A percentile compares a stretch with the other conserved stretches of the same genome.
These are phyloP conservation scores for Pythium sp. DNA, from an alignment of 352 stramenopile genomes.

Conservation along the genomic window DNA sequence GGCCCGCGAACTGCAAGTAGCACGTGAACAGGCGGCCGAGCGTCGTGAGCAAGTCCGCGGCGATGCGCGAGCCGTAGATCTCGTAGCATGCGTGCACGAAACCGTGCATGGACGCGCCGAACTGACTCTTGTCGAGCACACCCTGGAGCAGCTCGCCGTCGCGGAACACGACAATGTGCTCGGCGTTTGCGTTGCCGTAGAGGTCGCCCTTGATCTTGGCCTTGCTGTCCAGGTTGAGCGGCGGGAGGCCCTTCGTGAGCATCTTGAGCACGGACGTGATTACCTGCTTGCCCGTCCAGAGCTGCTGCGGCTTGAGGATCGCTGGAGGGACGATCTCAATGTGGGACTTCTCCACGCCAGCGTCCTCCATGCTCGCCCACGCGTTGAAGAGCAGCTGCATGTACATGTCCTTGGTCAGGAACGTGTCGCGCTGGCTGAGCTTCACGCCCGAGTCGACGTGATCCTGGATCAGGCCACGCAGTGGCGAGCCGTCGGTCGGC, in stretches of 20 bases:
- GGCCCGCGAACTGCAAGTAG: conserved; percentile 97
- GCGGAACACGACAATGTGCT: conserved; percentile 96
- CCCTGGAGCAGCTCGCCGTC: conserved; percentile 96
- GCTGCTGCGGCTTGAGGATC: conserved; percentile 95
- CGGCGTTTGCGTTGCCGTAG: conserved; percentile 92
- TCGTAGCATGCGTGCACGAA: conserved; percentile 97
- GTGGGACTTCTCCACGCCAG: conserved; percentile 83
- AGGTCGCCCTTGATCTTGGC: conserved; percentile 95
- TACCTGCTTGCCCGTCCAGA: conserved; percentile 99
- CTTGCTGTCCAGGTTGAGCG: conserved; percentile 93
- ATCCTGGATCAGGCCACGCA: conserved; percentile 99
- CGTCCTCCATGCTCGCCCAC: conserved; percentile 93
- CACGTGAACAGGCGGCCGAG: conserved; percentile 95
- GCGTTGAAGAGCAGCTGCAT: conserved; percentile 97
- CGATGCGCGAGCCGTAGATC: conserved; percentile 82
- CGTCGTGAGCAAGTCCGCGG: conserved; percentile 77
- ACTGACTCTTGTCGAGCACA: conserved; percentile 99
- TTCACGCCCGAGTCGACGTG: conserved; percentile 99
- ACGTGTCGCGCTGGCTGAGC: conserved; percentile 97
- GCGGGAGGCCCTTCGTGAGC: conserved; percentile 87
- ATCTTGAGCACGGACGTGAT: conserved; percentile 97
- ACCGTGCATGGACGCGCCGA: conserved; percentile 97
- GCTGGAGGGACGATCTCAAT: conserved; percentile 96
- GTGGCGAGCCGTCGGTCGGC: conserved; percentile 96
- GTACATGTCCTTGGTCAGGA: conserved; percentile 98